These are phyloP conservation scores for Murraya paniculata DNA, from an alignment of 345 rosid species.

Conservation along the genomic window DNA sequence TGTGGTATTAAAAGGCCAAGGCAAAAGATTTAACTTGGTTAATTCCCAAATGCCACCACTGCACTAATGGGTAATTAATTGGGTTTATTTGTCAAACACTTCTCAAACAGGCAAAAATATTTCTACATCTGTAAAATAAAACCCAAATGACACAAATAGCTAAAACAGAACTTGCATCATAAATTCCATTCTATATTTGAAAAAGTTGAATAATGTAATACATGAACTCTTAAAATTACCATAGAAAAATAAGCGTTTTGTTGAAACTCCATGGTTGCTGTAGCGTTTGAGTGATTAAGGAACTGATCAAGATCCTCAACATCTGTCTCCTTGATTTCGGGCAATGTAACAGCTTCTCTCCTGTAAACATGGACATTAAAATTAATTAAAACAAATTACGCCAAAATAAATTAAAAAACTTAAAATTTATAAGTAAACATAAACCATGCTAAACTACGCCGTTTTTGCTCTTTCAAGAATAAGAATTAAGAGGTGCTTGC, in stretches of 20 bases:
- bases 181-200: neutral
- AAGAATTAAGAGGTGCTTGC: neutral
- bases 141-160: neutral
- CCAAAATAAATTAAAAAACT: neutral
- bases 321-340: conserved; percentile 56
- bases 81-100: conserved; percentile 1
- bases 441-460: neutral
- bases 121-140: neutral
- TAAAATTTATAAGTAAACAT: neutral
- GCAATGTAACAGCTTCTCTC: conserved; percentile 74
- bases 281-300: conserved; percentile 34
- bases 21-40: neutral
- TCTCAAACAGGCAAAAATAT: neutral
- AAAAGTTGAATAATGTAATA: neutral
- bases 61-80: neutral
- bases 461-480: neutral
- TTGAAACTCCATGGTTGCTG: conserved; percentile 49
- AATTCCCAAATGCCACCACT: neutral
- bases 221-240: conserved; percentile 39
- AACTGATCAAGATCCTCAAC: conserved; percentile 52
- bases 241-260: conserved; percentile 51
- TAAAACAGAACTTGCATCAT: neutral
- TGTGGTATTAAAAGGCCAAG: neutral
- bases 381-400: neutral
- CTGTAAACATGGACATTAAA: conserved; percentile 36